A percentile compares a stretch with the other conserved stretches of the same genome.
These are phyloP conservation scores for Cryoendolithus antarcticus DNA, from an alignment of 2,329 filamentous ascomycete genomes.

Conservation along the genomic window DNA sequence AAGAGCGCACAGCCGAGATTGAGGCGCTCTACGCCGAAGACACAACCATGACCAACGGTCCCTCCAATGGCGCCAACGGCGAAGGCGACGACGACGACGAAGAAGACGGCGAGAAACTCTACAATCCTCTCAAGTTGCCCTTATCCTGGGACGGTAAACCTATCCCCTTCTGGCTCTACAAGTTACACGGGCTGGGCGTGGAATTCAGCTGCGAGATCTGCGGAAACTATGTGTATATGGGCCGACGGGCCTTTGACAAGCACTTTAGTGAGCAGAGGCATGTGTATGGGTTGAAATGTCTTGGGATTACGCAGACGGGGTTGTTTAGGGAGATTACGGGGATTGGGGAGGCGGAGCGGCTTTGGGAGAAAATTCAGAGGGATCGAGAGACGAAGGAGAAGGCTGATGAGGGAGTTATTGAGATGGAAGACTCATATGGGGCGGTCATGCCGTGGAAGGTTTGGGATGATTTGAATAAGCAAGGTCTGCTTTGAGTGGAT, in stretches of 20 bases:
- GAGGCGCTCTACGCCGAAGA: slow-evolving; percentile 67
- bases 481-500: slow-evolving; percentile 51
- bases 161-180: slow-evolving; percentile 98
- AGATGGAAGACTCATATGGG: slow-evolving; percentile 96
- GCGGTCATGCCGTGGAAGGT: slow-evolving; percentile 99
- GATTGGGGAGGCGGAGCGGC: slow-evolving; percentile 74
- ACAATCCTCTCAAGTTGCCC: slow-evolving; percentile 92
- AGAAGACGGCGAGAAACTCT: slow-evolving; percentile 64
- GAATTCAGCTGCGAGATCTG: slow-evolving; percentile 95
- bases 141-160: slow-evolving; percentile 98
- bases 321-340: slow-evolving; percentile 88
- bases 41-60: slow-evolving; percentile 25
- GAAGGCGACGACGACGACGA: slow-evolving; percentile 51
- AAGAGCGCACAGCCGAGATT: slow-evolving; percentile 85
- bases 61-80: slow-evolving; percentile 29
- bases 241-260: slow-evolving; percentile 92
- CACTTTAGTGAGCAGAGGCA: slow-evolving; percentile 93
- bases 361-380: slow-evolving; percentile 88
- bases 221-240: slow-evolving; percentile 98
- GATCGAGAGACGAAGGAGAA: slow-evolving; percentile 69
- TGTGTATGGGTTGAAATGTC: slow-evolving; percentile 82
- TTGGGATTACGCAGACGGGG: slow-evolving; percentile 72
- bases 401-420: slow-evolving; percentile 54
- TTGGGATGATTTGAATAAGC: slow-evolving; percentile 87
- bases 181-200: slow-evolving; percentile 85